These are phyloP conservation scores for Bombardia bombarda DNA, from an alignment of 495 filamentous ascomycete species.

Conservation along the genomic window DNA sequence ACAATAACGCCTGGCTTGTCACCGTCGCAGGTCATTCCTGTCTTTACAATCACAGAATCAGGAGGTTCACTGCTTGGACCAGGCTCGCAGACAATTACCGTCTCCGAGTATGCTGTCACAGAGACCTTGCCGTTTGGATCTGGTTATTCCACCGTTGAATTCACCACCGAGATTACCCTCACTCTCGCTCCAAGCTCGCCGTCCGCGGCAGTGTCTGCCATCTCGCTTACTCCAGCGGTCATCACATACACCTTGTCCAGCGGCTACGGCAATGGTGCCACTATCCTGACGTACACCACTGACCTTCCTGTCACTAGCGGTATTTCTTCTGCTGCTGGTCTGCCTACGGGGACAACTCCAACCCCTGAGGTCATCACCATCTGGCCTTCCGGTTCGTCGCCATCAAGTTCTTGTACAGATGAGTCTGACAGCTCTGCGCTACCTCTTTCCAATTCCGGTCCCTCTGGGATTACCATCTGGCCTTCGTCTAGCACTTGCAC, in stretches of 20 bases:
- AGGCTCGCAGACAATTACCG: slow-evolving; percentile 1
- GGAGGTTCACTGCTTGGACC: background rate
- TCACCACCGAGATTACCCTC: slow-evolving; percentile 14
- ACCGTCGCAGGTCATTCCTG: background rate
- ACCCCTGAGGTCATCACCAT: slow-evolving; percentile 11
- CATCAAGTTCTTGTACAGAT: too few species aligned
- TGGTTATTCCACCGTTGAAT: slow-evolving; percentile 10
- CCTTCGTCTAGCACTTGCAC: slow-evolving; percentile 10
- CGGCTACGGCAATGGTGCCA: slow-evolving; percentile 8
- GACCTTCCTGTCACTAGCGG: slow-evolving; percentile 2
- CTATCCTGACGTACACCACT: slow-evolving; percentile 12
- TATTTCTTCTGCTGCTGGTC: background rate
- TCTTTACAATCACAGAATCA: background rate
- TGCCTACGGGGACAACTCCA: slow-evolving; percentile 1
- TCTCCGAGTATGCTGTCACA: slow-evolving; percentile 16
- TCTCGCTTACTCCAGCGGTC: slow-evolving; percentile 7
- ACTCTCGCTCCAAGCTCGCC: background rate
- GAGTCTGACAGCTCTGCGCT: too few species aligned
- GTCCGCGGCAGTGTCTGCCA: background rate
- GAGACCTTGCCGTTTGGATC: slow-evolving; percentile 16
- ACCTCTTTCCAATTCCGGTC: too few species aligned
- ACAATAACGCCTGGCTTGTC: background rate
- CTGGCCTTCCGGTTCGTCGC: slow-evolving; percentile 4
- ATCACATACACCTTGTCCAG: slow-evolving; percentile 14
- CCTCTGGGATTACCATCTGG: slow-evolving; percentile 15